Percentiles rank a stretch among this genome's conserved stretches.
These are phyloP conservation scores for Aphanomyces cochlioides DNA, from an alignment of 352 stramenopile genomes.

Conservation along the genomic window DNA sequence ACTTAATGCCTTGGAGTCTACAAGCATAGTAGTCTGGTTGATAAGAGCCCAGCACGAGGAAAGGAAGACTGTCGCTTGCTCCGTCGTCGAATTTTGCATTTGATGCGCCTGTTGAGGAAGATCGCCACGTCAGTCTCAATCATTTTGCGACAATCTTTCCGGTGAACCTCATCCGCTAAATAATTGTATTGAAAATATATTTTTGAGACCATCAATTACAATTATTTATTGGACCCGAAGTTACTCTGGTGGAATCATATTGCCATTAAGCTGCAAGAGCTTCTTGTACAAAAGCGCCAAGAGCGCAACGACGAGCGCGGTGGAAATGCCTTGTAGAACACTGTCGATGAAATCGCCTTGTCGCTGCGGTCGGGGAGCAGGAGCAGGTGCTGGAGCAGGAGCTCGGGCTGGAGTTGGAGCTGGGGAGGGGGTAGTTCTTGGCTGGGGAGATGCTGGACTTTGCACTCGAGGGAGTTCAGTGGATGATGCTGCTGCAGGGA, in stretches of 20 bases:
- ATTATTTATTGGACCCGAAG: no score
- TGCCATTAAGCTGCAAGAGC: slow-evolving; percentile 66
- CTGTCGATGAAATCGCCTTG: slow-evolving; percentile 48
- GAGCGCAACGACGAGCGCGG: slow-evolving; percentile 59
- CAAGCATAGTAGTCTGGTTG: no score
- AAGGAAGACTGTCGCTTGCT: no score
- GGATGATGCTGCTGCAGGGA: not conserved
- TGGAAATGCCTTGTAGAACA: slow-evolving; percentile 64
- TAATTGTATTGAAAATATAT: no score
- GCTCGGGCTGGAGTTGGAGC: slow-evolving; percentile 10
- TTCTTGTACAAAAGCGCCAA: slow-evolving; percentile 79
- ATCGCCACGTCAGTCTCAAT: no score
- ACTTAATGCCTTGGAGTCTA: no score
- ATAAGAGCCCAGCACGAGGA: no score
- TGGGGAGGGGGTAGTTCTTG: slow-evolving; percentile 17
- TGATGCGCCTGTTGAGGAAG: no score
- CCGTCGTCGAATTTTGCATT: no score
- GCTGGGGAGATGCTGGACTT: not conserved
- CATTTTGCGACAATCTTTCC: no score
- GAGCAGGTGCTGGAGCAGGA: slow-evolving; percentile 1
- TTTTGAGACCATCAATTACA: no score
- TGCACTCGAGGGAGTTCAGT: not conserved
- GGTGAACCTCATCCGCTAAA: no score
- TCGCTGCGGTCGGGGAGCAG: slow-evolving; percentile 30
- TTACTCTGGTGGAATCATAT: not conserved